These are phyloP conservation scores for Oryza nivara DNA, from an alignment of 176 grass and related monocot genomes.

Conservation along the genomic window DNA sequence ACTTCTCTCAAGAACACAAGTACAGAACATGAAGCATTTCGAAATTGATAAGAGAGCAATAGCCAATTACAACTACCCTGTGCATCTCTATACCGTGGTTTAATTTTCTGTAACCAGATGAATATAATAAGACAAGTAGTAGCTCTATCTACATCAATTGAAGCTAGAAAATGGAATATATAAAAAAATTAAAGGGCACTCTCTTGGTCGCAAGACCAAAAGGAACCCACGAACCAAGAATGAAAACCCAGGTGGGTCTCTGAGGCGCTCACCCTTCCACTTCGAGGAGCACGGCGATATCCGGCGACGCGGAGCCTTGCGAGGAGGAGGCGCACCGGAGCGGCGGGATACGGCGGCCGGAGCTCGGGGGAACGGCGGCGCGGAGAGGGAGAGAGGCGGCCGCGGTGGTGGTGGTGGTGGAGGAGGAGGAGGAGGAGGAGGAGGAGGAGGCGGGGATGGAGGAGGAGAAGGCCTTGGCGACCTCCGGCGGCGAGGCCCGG, in stretches of 20 bases:
- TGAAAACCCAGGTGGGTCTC: conserved; percentile 5
- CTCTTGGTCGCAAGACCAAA: neutral
- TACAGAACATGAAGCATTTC: neutral
- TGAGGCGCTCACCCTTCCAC: conserved; percentile 55
- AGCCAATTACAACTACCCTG: neutral
- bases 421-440: neutral
- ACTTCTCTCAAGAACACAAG: neutral
- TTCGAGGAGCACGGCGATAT: conserved; percentile 55
- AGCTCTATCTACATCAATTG: neutral
- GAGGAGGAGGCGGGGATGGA: conserved; percentile 13
- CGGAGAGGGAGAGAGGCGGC: neutral
- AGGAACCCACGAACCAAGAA: conserved; percentile 6
- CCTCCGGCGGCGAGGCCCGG: neutral
- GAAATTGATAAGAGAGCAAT: neutral
- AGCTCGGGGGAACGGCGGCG: neutral
- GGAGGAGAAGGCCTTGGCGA: neutral
- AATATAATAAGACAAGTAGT: neutral
- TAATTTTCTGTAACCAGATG: neutral
- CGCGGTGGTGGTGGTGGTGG: conserved; percentile 2
- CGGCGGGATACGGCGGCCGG: neutral
- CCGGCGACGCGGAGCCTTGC: neutral
- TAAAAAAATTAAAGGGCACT: neutral
- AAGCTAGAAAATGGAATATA: neutral
- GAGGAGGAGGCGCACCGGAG: conserved; percentile 38
- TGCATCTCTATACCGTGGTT: neutral